Conservation (phyloP, 116 monocot genomes). For the Phalaenopsis hybrid region DNA sequence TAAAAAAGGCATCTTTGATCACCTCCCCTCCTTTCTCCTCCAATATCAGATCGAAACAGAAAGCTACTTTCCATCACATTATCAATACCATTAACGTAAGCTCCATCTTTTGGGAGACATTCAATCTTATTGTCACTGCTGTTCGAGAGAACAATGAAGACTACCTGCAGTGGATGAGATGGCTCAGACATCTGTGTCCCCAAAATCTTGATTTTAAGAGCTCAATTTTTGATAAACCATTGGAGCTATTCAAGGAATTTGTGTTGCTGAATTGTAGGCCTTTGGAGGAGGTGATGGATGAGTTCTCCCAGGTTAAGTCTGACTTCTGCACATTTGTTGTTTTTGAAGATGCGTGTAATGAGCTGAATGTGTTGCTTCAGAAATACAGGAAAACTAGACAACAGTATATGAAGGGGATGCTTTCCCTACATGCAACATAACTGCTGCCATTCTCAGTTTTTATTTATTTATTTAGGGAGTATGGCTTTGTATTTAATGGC, state of each 20-base stretch:
- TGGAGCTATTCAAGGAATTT: slow-evolving; percentile 34
- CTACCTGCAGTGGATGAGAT: slow-evolving; percentile 64
- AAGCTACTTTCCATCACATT: slow-evolving; percentile 40
- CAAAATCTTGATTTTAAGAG: slow-evolving; percentile 15
- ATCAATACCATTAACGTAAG: slow-evolving; percentile 31
- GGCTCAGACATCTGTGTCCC: slow-evolving; percentile 54
- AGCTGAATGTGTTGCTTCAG: slow-evolving; percentile 34
- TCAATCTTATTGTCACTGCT: slow-evolving; percentile 21
- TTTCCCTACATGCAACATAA: slow-evolving; percentile 36
- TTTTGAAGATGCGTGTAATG: slow-evolving; percentile 60
- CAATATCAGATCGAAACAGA: not conserved
- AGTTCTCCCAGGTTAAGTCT: slow-evolving; percentile 42
- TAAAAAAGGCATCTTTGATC: slow-evolving; percentile 77
- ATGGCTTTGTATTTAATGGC: too few relatives aligned
- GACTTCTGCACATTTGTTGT: slow-evolving; percentile 45
- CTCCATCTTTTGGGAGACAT: slow-evolving; percentile 44
- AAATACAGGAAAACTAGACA: slow-evolving; percentile 67
- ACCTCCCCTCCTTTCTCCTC: slow-evolving; percentile 34
- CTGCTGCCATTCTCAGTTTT: too few relatives aligned
- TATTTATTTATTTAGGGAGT: too few relatives aligned
- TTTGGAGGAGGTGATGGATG: slow-evolving; percentile 19
- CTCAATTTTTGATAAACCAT: slow-evolving; percentile 26
- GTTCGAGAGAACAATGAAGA: slow-evolving; percentile 32
- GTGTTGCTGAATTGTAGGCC: slow-evolving; percentile 17
- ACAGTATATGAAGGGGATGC: slow-evolving; percentile 80